These are phyloP conservation scores for Grammothele lineata DNA, from an alignment of 768 basidiomycete species.

Conservation along the genomic window DNA sequence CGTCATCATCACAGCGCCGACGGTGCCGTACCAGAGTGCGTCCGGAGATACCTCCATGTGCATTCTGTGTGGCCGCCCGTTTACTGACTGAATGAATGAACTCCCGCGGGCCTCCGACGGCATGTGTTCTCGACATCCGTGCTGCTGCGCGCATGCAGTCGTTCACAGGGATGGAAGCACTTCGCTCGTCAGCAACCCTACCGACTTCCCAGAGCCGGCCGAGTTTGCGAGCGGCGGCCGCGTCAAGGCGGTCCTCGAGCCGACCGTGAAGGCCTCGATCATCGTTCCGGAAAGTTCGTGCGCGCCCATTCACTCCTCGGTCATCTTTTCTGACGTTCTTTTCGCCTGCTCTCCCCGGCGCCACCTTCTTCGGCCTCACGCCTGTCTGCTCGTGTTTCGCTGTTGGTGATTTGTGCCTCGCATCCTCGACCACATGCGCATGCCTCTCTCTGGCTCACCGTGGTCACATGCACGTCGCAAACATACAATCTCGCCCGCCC, in stretches of 20 bases:
- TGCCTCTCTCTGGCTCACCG: too few relatives aligned
- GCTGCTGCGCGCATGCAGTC: slow-evolving; percentile 42
- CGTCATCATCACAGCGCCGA: slow-evolving; percentile 93
- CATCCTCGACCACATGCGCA: background rate
- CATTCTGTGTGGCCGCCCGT: too few relatives aligned
- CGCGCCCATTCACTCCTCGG: slow-evolving; percentile 2
- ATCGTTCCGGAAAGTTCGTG: slow-evolving; percentile 96
- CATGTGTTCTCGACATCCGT: too few relatives aligned
- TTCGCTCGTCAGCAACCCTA: slow-evolving; percentile 82
- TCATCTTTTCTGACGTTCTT: background rate
- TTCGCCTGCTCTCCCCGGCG: background rate
- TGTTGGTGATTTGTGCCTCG: background rate
- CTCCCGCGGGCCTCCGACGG: too few relatives aligned
- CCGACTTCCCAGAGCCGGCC: slow-evolving; percentile 85
- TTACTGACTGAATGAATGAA: too few relatives aligned
- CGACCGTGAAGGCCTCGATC: slow-evolving; percentile 89
- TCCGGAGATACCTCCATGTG: too few relatives aligned
- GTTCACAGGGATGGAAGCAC: slow-evolving; percentile 56
- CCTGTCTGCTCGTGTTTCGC: too few relatives aligned
- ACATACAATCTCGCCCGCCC: too few relatives aligned
- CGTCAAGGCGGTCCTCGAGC: slow-evolving; percentile 82
- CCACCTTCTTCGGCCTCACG: too few relatives aligned
- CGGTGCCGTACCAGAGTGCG: slow-evolving; percentile 87
- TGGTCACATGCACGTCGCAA: too few relatives aligned
- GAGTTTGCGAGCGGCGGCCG: slow-evolving; percentile 47